Percentiles rank a stretch among this genome's conserved stretches.
phyloP scores from a whole-genome alignment of 2,329 filamentous ascomycete genomes.

The Pyrenophora tritici-repentis region DNA sequence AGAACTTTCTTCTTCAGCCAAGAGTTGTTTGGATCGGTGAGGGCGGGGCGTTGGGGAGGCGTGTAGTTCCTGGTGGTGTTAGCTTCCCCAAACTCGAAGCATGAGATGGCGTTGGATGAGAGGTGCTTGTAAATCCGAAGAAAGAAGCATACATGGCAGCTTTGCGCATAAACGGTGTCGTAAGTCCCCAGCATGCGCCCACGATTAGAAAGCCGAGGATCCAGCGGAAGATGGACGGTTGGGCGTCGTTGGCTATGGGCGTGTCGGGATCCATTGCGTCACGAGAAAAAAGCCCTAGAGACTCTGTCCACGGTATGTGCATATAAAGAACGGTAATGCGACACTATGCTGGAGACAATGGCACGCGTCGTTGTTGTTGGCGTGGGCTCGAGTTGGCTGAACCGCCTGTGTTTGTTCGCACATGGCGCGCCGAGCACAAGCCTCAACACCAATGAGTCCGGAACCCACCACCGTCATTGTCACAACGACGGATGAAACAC shows the following conservation, averaged over 20 bases:
- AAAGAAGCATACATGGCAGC: constrained; percentile 65
- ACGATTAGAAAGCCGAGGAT: constrained; percentile 88
- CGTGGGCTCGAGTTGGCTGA: too few relatives aligned
- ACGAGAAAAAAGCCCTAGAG: too few relatives aligned
- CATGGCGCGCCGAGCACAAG: constrained; percentile 11
- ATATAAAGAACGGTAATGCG: too few relatives aligned
- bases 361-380: too few relatives aligned
- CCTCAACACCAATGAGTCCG: constrained; percentile 2
- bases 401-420: not conserved
- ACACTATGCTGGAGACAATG: too few relatives aligned
- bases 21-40: constrained; percentile 52
- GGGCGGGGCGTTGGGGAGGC: constrained; percentile 50
- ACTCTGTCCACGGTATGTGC: too few relatives aligned
- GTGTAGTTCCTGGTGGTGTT: constrained; percentile 60
- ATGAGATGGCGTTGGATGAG: too few relatives aligned
- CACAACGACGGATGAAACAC: not conserved
- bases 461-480: not conserved
- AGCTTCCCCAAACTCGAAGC: not conserved
- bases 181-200: constrained; percentile 90
- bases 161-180: constrained; percentile 83
- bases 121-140: not conserved
- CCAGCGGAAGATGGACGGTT: constrained; percentile 71
- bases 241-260: constrained; percentile 28
- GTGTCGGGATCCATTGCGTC: constrained; percentile 38
- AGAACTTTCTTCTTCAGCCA: constrained; percentile 67